Evolutionary conservation across 2,329 filamentous ascomycete species (phyloP).

Genomic region (Chlorencoelia australis): DNA sequence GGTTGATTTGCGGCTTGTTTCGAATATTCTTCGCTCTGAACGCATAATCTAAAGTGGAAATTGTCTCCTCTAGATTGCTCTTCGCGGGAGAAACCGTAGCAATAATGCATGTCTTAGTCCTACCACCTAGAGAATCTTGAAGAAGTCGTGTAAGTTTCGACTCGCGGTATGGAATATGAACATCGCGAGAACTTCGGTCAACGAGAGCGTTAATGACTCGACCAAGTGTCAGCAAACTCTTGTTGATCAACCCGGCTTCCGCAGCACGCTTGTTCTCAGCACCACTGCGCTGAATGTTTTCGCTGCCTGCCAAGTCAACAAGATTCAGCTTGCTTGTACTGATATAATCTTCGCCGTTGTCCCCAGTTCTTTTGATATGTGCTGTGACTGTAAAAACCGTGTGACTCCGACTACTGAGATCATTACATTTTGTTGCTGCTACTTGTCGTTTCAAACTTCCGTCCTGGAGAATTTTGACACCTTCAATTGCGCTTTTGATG

Average conservation of each 20-base stretch:
- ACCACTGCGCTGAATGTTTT: constrained; percentile 94
- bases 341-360: constrained; percentile 81
- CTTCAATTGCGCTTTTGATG: constrained; percentile 74
- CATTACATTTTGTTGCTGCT: constrained; percentile 99
- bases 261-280: constrained; percentile 96
- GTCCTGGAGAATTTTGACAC: constrained; percentile 78
- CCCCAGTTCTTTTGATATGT: constrained; percentile 70
- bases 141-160: constrained; percentile 91
- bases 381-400: constrained; percentile 96
- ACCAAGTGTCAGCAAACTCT: constrained; percentile 87
- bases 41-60: constrained; percentile 94
- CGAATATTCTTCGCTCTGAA: constrained; percentile 97
- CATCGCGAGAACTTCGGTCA: constrained; percentile 53
- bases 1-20: constrained; percentile 94
- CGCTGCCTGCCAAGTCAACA: constrained; percentile 91
- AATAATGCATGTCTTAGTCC: constrained; percentile 97
- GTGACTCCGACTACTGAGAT: constrained; percentile 91
- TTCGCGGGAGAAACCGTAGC: constrained; percentile 92
- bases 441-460: constrained; percentile 93
- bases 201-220: constrained; percentile 96
- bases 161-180: constrained; percentile 82
- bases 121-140: constrained; percentile 91
- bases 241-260: constrained; percentile 96
- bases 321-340: constrained; percentile 91
- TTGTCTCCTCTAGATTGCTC: constrained; percentile 93